Conservation (phyloP, 805 yeast genomes). For the Yarrowia bubula region DNA sequence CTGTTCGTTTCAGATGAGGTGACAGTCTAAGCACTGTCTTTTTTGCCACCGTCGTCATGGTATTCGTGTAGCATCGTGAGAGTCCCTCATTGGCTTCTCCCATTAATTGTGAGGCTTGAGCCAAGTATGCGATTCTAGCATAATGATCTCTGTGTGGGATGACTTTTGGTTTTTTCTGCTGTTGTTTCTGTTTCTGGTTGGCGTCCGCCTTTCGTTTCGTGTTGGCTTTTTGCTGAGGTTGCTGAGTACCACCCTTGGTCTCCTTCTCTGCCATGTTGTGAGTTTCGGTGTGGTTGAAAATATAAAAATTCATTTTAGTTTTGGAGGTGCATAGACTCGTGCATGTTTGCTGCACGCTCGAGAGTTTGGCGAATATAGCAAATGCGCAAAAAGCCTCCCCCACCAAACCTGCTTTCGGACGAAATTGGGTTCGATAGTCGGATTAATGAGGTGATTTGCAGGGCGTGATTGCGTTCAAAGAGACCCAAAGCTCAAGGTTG, state of each 20-base stretch:
- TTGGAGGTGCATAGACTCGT: background rate
- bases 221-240: background rate
- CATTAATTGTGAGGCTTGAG: constrained; percentile 39
- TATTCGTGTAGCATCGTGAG: constrained; percentile 55
- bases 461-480: background rate
- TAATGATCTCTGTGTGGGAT: constrained; percentile 42
- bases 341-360: background rate
- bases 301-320: constrained; percentile 1
- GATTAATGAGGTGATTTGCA: background rate
- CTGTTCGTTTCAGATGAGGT: constrained; percentile 53
- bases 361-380: background rate
- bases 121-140: constrained; percentile 38
- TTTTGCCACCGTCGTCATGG: constrained; percentile 60
- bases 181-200: background rate
- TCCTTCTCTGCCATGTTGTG: no score
- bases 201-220: constrained; percentile 4
- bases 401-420: constrained; percentile 11
- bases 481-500: background rate
- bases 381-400: background rate
- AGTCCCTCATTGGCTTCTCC: constrained; percentile 39
- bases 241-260: no score
- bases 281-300: background rate
- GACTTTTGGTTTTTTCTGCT: constrained; percentile 36
- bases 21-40: constrained; percentile 64
- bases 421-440: background rate